These are phyloP conservation scores for Lactarius akahatsu DNA, from an alignment of 768 basidiomycete genomes.

Conservation along the genomic window DNA sequence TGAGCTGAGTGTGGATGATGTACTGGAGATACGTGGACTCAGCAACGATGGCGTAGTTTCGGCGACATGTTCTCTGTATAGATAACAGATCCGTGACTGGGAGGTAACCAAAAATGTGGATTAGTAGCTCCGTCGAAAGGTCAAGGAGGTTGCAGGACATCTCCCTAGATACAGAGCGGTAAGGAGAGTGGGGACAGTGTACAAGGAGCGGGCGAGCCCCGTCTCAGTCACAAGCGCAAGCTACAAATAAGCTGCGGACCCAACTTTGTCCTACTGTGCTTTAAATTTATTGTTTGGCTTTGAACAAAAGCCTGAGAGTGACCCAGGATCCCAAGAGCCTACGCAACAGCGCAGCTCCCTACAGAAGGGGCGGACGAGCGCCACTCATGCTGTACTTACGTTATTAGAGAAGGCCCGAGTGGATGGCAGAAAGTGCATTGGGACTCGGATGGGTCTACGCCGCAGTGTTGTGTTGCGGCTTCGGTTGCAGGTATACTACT, in stretches of 20 bases:
- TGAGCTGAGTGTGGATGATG: conserved; percentile 6
- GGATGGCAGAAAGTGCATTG: too few species aligned
- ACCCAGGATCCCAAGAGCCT: background rate
- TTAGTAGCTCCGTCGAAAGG: conserved; percentile 20
- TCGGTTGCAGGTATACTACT: too few species aligned
- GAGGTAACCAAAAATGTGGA: conserved; percentile 17
- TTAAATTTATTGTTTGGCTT: background rate
- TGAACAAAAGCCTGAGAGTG: background rate
- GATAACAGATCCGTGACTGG: conserved; percentile 12
- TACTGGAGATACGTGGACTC: conserved; percentile 18
- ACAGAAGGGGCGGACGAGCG: background rate
- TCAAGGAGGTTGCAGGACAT: conserved; percentile 1
- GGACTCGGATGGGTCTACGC: too few species aligned
- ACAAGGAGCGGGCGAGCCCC: background rate
- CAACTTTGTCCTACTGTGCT: background rate
- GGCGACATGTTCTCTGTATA: conserved; percentile 15
- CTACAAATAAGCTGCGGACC: background rate
- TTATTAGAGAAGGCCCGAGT: background rate
- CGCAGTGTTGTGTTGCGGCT: too few species aligned
- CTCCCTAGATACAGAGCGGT: background rate
- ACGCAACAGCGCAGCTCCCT: background rate
- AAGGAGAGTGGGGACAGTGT: background rate
- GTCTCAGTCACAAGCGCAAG: background rate
- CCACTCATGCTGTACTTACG: background rate
- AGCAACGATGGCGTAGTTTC: conserved; percentile 3